Percentiles rank a stretch among this genome's conserved stretches.
phyloP scores from a whole-genome alignment of 1,284 basidiomycete species.

The Irpex sp. region DNA sequence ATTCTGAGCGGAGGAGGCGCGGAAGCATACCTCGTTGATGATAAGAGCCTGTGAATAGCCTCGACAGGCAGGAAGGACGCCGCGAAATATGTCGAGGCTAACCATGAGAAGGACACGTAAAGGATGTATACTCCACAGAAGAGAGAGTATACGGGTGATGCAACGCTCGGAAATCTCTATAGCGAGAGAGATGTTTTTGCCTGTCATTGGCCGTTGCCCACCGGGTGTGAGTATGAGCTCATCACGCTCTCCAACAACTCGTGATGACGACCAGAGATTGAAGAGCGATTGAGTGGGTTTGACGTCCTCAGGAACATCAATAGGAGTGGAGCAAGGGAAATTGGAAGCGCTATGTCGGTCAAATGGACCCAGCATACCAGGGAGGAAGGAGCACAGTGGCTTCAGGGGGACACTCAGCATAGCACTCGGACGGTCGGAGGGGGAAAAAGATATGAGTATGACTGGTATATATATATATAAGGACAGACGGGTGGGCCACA shows the following conservation, averaged over 20 bases:
- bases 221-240: conserved; percentile 52
- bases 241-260: conserved; percentile 34
- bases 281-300: conserved; percentile 32
- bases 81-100: conserved; percentile 59
- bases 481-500: conserved; percentile 13
- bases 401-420: conserved; percentile 22
- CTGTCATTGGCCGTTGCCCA: conserved; percentile 53
- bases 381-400: conserved; percentile 8
- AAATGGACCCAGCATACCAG: conserved; percentile 6
- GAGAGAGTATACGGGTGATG: conserved; percentile 47
- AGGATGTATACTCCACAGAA: conserved; percentile 64
- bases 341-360: no score
- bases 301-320: background rate
- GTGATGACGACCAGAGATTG: conserved; percentile 61
- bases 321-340: no score
- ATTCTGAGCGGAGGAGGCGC: conserved; percentile 2
- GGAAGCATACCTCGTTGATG: conserved; percentile 59
- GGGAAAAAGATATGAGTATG: conserved; percentile 7
- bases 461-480: conserved; percentile 6
- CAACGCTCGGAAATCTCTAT: conserved; percentile 47
- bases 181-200: conserved; percentile 51
- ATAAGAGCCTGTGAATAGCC: conserved; percentile 80
- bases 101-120: conserved; percentile 61
- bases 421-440: conserved; percentile 17
- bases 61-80: conserved; percentile 70